phyloP scores from a whole-genome alignment of 176 grass and related monocot species.

The Phyllostachys edulis region DNA sequence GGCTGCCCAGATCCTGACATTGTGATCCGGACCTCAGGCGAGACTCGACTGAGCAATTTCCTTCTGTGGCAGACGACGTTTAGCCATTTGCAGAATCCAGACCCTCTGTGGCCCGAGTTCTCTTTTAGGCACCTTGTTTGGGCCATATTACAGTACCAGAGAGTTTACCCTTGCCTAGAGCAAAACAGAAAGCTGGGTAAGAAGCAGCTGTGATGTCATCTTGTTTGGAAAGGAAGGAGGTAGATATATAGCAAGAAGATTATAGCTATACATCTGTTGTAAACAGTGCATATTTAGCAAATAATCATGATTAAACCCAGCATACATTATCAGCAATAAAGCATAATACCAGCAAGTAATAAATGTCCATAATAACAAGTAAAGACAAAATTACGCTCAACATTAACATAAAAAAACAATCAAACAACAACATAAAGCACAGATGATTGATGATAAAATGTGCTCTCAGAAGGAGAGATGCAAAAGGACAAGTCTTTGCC shows the following conservation, averaged over 20 bases:
- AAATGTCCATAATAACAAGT: too few relatives aligned
- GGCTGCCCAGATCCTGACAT: slow-evolving; percentile 72
- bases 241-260: not conserved
- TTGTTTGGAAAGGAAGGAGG: not conserved
- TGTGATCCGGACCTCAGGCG: slow-evolving; percentile 73
- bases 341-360: too few relatives aligned
- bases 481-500: too few relatives aligned
- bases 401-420: too few relatives aligned
- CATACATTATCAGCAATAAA: too few relatives aligned
- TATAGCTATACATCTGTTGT: not conserved
- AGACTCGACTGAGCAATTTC: slow-evolving; percentile 85
- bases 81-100: slow-evolving; percentile 69
- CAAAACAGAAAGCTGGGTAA: slow-evolving; percentile 34
- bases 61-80: slow-evolving; percentile 77
- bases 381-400: too few relatives aligned
- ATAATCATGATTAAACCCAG: too few relatives aligned
- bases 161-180: slow-evolving; percentile 53
- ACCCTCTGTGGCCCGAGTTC: slow-evolving; percentile 68
- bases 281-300: too few relatives aligned
- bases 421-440: too few relatives aligned
- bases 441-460: too few relatives aligned
- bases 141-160: slow-evolving; percentile 68
- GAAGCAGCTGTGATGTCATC: slow-evolving; percentile 21
- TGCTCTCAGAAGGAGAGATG: too few relatives aligned
- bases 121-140: slow-evolving; percentile 59